Base-by-base conservation (phyloP, 371 early-diverging fungal genomes). In the Vittaforma corneae region DNA sequence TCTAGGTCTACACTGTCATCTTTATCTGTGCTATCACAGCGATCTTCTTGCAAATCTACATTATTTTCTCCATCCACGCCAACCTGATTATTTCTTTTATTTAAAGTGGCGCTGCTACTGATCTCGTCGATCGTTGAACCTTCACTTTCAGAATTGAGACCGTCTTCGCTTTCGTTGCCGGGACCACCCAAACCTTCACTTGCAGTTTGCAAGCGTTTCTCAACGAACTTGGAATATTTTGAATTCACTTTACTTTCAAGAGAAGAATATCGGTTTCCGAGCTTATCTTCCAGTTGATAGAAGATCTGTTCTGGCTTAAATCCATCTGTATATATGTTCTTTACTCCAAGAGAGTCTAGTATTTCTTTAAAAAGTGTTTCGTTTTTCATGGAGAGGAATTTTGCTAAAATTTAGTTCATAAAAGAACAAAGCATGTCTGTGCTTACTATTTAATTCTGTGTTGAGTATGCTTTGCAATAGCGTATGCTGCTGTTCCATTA, bases 261-360 rank as follows among this genome's bases (percentile, higher is more conserved):
- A 16, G 16, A 16, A 20, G 16, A 16, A 16, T 16, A 20, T 20
- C 20, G 16, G 16, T 16, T 20, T 20, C 20, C 42, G 42, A 20
- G 16, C 16, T 16, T 20, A 42, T 16, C 16, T 20, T 42, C 16
- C 42, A 42, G 42, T 20, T 42, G 42, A 20, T 42, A 42, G 42
- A 42, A 42, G 42, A 42, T 42, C 42, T 42, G 42, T 20, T 42
- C 42, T 20, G 42, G 42, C 42, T 16, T 42, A 20, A 42, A 42
- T 42, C 20, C 20, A 42, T 42, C 42, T 42, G 42, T 42, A 20
- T 16, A 42, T 20, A 42, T 20, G 16, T 42, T 20, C 16, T 20
- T 42, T 16, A 42, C 42, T 20, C 42, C 42, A 20, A 42, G 42
- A 42, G 16, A 16, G 42, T 16, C 20, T 20, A 42, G 42, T 20